Conservation (phyloP, 768 basidiomycete species). For the Pisolithus orientalis region DNA sequence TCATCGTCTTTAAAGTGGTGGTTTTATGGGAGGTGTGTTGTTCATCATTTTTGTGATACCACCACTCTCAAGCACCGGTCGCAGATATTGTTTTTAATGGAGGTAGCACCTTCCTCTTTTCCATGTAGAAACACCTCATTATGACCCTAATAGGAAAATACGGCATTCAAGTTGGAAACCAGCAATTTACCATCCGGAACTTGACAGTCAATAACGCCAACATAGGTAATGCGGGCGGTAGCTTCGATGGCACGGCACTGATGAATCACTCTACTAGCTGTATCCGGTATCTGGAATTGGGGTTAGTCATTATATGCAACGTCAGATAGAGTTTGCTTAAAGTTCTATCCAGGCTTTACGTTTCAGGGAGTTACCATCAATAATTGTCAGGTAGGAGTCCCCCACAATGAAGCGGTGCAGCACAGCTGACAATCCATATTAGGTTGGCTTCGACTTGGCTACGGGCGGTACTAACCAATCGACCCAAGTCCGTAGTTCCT, state of each 20-base stretch:
- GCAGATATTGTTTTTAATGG: slow-evolving; percentile 38
- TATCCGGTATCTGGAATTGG: slow-evolving; percentile 27
- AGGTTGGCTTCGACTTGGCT: slow-evolving; percentile 23
- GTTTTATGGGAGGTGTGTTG: slow-evolving; percentile 40
- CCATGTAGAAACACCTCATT: background rate
- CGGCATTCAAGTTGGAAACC: slow-evolving; percentile 33
- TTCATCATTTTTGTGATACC: background rate
- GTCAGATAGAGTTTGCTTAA: background rate
- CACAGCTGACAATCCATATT: background rate
- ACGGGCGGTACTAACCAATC: slow-evolving; percentile 18
- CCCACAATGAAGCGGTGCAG: background rate
- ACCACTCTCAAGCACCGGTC: background rate
- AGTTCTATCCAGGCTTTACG: slow-evolving; percentile 23
- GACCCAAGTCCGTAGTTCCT: slow-evolving; percentile 23
- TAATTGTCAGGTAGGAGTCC: slow-evolving; percentile 21
- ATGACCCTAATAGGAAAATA: slow-evolving; percentile 18
- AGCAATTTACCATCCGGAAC: slow-evolving; percentile 52
- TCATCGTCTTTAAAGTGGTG: slow-evolving; percentile 23
- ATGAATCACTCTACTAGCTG: slow-evolving; percentile 8
- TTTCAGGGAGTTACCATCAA: slow-evolving; percentile 28
- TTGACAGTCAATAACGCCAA: slow-evolving; percentile 49
- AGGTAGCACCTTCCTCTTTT: slow-evolving; percentile 16
- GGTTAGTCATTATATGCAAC: slow-evolving; percentile 6
- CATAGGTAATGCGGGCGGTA: slow-evolving; percentile 8
- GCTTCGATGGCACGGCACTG: background rate